Evolutionary conservation across 2,329 filamentous ascomycete genomes (phyloP), one percentile per base, ranked within the genome.

Genomic region (Amylocarpus encephaloides): DNA sequence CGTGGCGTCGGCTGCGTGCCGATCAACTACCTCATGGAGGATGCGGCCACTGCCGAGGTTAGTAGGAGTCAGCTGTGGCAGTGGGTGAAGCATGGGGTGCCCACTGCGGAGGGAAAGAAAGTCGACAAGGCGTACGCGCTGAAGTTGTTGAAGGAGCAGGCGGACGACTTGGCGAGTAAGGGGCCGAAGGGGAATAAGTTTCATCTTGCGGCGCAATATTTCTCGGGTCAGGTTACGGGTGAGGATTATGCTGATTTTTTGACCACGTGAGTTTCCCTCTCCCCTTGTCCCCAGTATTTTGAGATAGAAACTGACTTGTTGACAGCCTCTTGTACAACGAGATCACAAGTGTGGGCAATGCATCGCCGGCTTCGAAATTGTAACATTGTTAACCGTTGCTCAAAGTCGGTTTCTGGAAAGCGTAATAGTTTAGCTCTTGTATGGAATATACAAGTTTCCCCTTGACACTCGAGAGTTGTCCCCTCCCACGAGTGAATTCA

Each of bases 1-100:
- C 86, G 91, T 55, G 93, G 92, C 32, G 80, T 97, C 18, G 93
- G 93, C 51, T 98, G 93, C 64, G 91, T 97, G 47, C 93, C 93
- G 43, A 96, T 97, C 73, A 96, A 97, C 77, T 95, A 86, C 69
- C 78, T 97, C 49, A 97, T 97, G 92, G 93, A 98, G 74, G 93
- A 97, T 62, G 93, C 93, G 15, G 93, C 93, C 19, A 98, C 93
- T 1, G 93, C 93, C 44, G 93, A 98, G 70, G 93, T 98, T 5
- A 94, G 88, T 50, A 85, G 93, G 63, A 88, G 82, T 60, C 93
- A 98, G 76, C 79, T 98, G 41, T 95, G 92, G 92, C 93, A 98
- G 70, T 98, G 93, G 93, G 82, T 85, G 57, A 83, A 79, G 64
- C 81, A 85, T 67, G 78, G 78, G 57, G 74, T 92, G 53, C 79